phyloP scores from a whole-genome alignment of 1,284 basidiomycete genomes.

The Xanthoconium separans region DNA sequence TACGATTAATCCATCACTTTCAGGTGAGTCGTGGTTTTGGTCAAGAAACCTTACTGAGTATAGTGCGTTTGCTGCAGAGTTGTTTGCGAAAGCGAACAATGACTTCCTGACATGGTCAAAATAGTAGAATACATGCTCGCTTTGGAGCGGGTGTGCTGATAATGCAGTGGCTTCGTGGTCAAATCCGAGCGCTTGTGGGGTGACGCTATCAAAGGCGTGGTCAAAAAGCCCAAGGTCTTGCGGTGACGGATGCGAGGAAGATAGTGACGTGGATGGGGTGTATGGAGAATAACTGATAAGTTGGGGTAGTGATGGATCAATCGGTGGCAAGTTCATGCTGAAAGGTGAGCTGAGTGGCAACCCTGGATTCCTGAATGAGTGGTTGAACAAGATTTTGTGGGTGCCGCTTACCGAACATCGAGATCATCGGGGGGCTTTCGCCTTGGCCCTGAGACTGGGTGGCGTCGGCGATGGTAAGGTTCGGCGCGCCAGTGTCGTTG shows the following conservation, averaged over 20 bases:
- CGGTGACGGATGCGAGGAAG: constrained; percentile 34
- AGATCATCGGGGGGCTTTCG: constrained; percentile 30
- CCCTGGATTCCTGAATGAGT: constrained; percentile 23
- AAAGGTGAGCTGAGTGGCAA: constrained; percentile 34
- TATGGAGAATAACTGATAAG: constrained; percentile 33
- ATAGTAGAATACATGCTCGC: constrained; percentile 63
- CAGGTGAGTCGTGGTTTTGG: constrained; percentile 1
- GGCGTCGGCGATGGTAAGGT: constrained; percentile 27
- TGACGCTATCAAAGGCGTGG: constrained; percentile 24
- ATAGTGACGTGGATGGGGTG: constrained; percentile 32
- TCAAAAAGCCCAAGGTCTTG: constrained; percentile 31
- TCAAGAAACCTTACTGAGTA: constrained; percentile 49
- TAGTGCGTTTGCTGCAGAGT: constrained; percentile 55
- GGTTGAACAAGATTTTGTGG: not conserved
- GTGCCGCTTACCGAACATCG: constrained; percentile 29
- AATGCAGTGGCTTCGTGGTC: constrained; percentile 23
- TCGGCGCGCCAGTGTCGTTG: constrained; percentile 20
- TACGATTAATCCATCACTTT: constrained; percentile 31
- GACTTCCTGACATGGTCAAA: constrained; percentile 63
- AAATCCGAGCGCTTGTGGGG: constrained; percentile 24
- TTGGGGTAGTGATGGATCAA: constrained; percentile 29
- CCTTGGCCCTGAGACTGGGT: constrained; percentile 11
- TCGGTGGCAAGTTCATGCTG: constrained; percentile 26
- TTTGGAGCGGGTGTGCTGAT: constrained; percentile 43
- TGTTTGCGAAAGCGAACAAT: constrained; percentile 58